Evolutionary conservation across 176 grass and related monocot species (phyloP), one percentile per base, ranked within the genome.

Genomic region (Pontederia crassipes): DNA sequence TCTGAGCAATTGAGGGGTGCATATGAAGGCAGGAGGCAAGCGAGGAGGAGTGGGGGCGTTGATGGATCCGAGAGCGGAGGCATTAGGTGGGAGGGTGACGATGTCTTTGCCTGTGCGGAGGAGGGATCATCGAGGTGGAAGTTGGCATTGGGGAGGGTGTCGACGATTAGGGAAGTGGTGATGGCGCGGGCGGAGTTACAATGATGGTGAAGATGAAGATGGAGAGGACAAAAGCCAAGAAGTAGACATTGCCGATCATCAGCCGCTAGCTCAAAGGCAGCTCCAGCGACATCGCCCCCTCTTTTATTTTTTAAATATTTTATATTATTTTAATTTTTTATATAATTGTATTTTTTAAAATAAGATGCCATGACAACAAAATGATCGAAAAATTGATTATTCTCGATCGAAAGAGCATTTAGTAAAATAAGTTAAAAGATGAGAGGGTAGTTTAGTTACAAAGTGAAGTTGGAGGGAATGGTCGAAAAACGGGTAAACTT

Each of bases 31-130:
- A n/a, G n/a, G n/a, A n/a, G n/a, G n/a, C n/a, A n/a, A n/a, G 46
- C 9, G 18, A 17, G 28, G 49, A 59, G 49, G 10, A 29, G n/a
- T 29, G 14, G 29, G 11, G 8, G 55, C 17, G 4, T 64, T 28
- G 1, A 24, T 28, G 12, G 63, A 11, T 24, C 20, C 1, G 2
- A 28, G 47, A 12, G 55, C 9, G 15, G 49, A 46, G 3, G n/a
- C 9, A 29, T 71, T 53, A 12, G 58, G 54, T 12, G 75, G 10
- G 0, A 74, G 62, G 65, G 73, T 32, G 66, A 79, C 54, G 76
- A 95, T 78, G 69, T 95, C 89, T 69, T 95, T 85, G 46, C 89
- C 89, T 7, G 89, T 95, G 82, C 75, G 89, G 24, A 95, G 85
- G 54, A 95, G 79, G 32, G 89, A 57, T 95, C 89, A 63, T 95